These are phyloP conservation scores for Sanghuangporus weigelae DNA, from an alignment of 1,284 basidiomycete genomes.

Conservation along the genomic window DNA sequence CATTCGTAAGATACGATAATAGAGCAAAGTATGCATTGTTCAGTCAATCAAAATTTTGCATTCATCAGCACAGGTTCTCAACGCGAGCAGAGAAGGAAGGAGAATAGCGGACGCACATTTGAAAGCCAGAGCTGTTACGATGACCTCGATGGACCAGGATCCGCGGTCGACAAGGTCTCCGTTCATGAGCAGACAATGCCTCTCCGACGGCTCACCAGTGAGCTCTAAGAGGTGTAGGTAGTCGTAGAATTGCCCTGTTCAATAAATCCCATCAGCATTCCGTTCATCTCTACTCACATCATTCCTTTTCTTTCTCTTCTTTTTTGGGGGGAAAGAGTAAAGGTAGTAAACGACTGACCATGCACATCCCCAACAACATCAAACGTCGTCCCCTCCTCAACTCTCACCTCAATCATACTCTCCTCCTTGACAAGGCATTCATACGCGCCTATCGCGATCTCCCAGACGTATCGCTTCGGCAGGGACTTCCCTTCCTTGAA, in stretches of 20 bases:
- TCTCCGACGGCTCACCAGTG: constrained; percentile 79
- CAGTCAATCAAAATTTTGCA: background rate
- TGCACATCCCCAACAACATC: constrained; percentile 94
- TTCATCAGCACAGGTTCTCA: background rate
- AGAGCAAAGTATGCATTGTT: background rate
- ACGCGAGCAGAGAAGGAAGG: background rate
- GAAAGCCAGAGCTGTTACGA: constrained; percentile 89
- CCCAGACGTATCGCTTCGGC: constrained; percentile 88
- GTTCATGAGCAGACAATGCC: constrained; percentile 88
- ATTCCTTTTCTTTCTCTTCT: no score
- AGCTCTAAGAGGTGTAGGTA: constrained; percentile 83
- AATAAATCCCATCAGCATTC: background rate
- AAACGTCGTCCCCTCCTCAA: constrained; percentile 77
- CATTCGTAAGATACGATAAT: background rate
- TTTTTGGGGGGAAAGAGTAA: no score
- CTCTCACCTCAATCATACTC: constrained; percentile 73
- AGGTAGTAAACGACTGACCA: constrained; percentile 40
- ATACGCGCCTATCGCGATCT: constrained; percentile 89
- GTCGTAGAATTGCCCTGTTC: constrained; percentile 88
- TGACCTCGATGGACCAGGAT: constrained; percentile 96
- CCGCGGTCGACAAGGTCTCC: constrained; percentile 97
- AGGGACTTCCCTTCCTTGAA: constrained; percentile 91
- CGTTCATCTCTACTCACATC: background rate
- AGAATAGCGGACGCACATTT: constrained; percentile 62
- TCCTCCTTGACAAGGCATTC: constrained; percentile 73